These are phyloP conservation scores for Globisporangium iwayamae DNA, from an alignment of 352 stramenopile species.

Conservation along the genomic window DNA sequence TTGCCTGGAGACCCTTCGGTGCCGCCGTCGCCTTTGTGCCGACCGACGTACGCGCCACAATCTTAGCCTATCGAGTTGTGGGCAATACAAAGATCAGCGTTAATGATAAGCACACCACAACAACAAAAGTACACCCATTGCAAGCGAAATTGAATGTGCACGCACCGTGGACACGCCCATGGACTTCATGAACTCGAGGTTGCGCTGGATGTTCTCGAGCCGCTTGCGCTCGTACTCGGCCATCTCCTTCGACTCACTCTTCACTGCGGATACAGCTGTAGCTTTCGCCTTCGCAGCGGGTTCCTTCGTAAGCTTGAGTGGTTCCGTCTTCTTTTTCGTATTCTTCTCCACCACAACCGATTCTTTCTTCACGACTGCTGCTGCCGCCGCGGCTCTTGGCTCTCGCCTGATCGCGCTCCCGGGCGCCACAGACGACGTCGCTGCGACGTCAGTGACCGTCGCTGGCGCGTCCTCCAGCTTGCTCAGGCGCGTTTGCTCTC, in stretches of 20 bases:
- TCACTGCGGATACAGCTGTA: not conserved
- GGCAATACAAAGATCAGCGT: not conserved
- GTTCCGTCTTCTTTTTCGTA: not conserved
- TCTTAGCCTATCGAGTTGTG: constrained; percentile 40
- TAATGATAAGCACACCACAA: not conserved
- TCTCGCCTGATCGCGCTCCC: constrained; percentile 3
- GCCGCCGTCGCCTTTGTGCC: constrained; percentile 6
- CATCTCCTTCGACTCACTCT: constrained; percentile 21
- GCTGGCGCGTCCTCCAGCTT: constrained; percentile 6
- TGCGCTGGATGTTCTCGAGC: constrained; percentile 80
- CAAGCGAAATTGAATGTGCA: not conserved
- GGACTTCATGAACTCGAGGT: constrained; percentile 78
- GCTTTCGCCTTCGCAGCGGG: not conserved
- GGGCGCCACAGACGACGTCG: not conserved
- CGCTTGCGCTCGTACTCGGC: constrained; percentile 82
- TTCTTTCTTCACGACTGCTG: constrained; percentile 13
- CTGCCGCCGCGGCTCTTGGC: constrained; percentile 11
- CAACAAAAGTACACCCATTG: not conserved
- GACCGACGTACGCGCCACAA: constrained; percentile 50
- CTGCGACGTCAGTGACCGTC: not conserved
- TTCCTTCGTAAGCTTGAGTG: constrained; percentile 1
- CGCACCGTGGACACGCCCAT: constrained; percentile 74
- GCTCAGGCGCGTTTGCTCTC: constrained; percentile 10
- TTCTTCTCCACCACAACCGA: not conserved
- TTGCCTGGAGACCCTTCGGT: constrained; percentile 11